These are phyloP conservation scores for Platanus orientalis DNA, from an alignment of 164 flowering plant species.

Conservation along the genomic window DNA sequence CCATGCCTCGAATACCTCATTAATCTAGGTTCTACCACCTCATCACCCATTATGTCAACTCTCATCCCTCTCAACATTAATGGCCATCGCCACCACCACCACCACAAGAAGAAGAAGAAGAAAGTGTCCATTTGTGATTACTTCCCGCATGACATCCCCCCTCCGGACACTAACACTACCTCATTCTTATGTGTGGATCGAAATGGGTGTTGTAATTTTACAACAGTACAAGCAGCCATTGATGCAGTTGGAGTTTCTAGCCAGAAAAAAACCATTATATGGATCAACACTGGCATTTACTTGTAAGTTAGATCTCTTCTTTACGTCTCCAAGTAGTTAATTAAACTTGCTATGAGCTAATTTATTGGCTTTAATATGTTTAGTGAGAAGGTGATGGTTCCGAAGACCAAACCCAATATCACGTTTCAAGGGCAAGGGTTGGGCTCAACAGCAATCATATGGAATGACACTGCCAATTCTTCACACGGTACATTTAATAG, in stretches of 20 bases:
- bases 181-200: slow-evolving; percentile 67
- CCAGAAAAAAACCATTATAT: slow-evolving; percentile 59
- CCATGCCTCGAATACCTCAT: slow-evolving; percentile 13
- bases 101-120: slow-evolving; percentile 23
- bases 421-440: slow-evolving; percentile 96
- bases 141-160: slow-evolving; percentile 50
- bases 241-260: slow-evolving; percentile 51
- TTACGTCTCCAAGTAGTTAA: not conserved
- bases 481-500: slow-evolving; percentile 76
- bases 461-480: slow-evolving; percentile 87
- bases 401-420: slow-evolving; percentile 63
- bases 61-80: slow-evolving; percentile 2
- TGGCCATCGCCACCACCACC: slow-evolving; percentile 19
- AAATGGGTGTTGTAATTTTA: slow-evolving; percentile 89
- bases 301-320: slow-evolving; percentile 34
- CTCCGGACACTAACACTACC: slow-evolving; percentile 61
- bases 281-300: slow-evolving; percentile 82
- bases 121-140: slow-evolving; percentile 46
- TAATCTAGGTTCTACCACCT: slow-evolving; percentile 11
- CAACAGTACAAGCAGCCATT: slow-evolving; percentile 79
- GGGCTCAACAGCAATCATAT: slow-evolving; percentile 66
- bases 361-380: not conserved
- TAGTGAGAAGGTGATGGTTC: slow-evolving; percentile 77
- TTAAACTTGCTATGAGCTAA: not conserved
- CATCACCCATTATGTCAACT: slow-evolving; percentile 13